Evolutionary conservation across 2,329 filamentous ascomycete species (phyloP).

Genomic region (Colletotrichum sp.): DNA sequence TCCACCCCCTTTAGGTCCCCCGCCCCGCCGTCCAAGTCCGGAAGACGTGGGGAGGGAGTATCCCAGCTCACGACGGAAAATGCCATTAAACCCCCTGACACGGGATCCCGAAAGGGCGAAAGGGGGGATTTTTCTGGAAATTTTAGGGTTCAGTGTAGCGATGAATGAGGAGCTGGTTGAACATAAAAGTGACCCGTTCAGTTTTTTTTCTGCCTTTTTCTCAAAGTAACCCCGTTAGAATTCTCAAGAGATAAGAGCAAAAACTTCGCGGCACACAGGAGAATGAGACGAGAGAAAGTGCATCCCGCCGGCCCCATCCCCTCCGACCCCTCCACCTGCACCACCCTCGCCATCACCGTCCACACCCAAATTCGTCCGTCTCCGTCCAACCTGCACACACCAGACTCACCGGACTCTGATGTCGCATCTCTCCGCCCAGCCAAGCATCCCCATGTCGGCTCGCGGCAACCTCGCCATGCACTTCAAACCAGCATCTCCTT

Average conservation of each 20-base stretch:
- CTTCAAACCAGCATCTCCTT: background rate
- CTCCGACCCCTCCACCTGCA: background rate
- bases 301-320: background rate
- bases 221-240: background rate
- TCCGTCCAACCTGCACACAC: background rate
- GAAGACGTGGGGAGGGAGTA: background rate
- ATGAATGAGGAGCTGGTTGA: background rate
- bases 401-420: background rate
- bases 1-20: background rate
- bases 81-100: background rate
- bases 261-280: background rate
- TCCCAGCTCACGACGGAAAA: background rate
- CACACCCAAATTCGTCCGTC: background rate
- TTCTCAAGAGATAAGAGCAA: background rate
- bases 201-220: background rate
- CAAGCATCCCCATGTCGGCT: conserved; percentile 10
- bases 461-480: background rate
- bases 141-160: background rate
- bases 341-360: background rate
- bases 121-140: background rate
- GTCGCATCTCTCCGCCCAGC: background rate
- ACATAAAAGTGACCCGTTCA: background rate
- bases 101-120: background rate
- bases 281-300: background rate
- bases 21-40: background rate